Base-by-base conservation (phyloP, 2,329 filamentous ascomycete genomes). In the Magnaporthiopsis incrustans region DNA sequence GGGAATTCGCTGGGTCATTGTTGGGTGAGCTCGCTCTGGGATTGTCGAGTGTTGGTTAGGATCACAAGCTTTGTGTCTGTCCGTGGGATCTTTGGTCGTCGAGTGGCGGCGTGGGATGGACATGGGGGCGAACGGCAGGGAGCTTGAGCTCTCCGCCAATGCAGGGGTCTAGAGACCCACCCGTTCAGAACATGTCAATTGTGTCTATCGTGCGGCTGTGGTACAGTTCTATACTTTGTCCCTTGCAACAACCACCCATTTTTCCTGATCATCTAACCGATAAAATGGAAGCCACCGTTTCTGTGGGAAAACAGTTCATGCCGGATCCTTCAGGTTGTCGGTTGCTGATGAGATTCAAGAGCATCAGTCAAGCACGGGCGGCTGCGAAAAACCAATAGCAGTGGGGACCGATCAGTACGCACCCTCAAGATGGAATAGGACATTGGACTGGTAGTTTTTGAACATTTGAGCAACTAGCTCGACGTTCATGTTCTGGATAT, bases 401-500 rank as follows among this genome's bases (percentile, higher is more conserved):
- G 10, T 4, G 27, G 14, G 15, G 5, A 3, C 4, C 50, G 26
- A 33, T 18, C 7, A 7, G 33, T 35, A 62, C 57, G 53, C 81
- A 96, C 95, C 95, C 87, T 98, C 95, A 7, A 99, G 83, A 71
- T 99, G 95, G 75, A 99, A 98, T 7, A 98, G 80, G 18, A 98
- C 94, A 71, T 98, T 99, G 14, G 92, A 97, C 76, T 97, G 93
- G 75, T 99, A 99, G 78, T 98, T 99, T 80, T 98, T 97, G 82
- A 98, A 99, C 95, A 99, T 99, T 74, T 98, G 94, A 0, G 94
- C 93, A 6, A 98, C 95, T 3, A 98, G 84, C 78, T 98, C 95
- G 50, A 97, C 92, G 73, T 99, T 96, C 92, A 98, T 97, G 76
- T 98, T 99, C 72, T 97, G 91, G 64, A 97, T 89, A 73, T 98